A percentile compares a stretch with the other conserved stretches of the same genome.
phyloP scores from a whole-genome alignment of 805 yeast genomes.

The Candida germanica region DNA sequence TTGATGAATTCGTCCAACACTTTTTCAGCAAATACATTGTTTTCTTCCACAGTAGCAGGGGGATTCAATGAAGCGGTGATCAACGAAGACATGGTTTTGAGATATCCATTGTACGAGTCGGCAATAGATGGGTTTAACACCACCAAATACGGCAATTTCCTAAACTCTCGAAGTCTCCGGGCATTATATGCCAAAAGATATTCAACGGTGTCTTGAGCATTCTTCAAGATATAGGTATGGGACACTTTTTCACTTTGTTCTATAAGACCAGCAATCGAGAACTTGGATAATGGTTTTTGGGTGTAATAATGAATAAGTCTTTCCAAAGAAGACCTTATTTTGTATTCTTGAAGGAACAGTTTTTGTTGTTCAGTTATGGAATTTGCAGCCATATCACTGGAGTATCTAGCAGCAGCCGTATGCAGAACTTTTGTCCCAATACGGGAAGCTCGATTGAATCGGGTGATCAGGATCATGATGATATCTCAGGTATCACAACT shows the following conservation, averaged over 20 bases:
- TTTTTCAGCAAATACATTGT: constrained; percentile 45
- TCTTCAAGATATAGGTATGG: constrained; percentile 31
- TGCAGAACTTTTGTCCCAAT: too few species aligned
- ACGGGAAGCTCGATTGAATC: too few species aligned
- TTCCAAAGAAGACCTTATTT: constrained; percentile 56
- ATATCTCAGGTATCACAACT: too few species aligned
- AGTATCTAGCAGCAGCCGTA: too few species aligned
- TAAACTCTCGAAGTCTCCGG: constrained; percentile 64
- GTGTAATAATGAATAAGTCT: constrained; percentile 58
- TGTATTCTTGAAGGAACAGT: constrained; percentile 50
- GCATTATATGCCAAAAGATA: constrained; percentile 62
- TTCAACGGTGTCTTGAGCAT: constrained; percentile 56
- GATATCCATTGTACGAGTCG: constrained; percentile 68
- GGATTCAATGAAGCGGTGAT: constrained; percentile 31
- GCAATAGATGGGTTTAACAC: constrained; percentile 86
- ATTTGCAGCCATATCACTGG: too few species aligned
- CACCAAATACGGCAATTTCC: constrained; percentile 77
- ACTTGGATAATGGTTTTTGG: constrained; percentile 47
- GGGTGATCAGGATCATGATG: too few species aligned
- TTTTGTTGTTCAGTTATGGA: constrained; percentile 19
- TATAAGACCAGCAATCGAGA: constrained; percentile 51
- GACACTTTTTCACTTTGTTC: constrained; percentile 39
- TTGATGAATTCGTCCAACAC: constrained; percentile 61
- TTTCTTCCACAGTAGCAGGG: constrained; percentile 51
- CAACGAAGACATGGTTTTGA: constrained; percentile 55